phyloP scores from a whole-genome alignment of 2,329 filamentous ascomycete genomes.

The Zopfia rhizophila region DNA sequence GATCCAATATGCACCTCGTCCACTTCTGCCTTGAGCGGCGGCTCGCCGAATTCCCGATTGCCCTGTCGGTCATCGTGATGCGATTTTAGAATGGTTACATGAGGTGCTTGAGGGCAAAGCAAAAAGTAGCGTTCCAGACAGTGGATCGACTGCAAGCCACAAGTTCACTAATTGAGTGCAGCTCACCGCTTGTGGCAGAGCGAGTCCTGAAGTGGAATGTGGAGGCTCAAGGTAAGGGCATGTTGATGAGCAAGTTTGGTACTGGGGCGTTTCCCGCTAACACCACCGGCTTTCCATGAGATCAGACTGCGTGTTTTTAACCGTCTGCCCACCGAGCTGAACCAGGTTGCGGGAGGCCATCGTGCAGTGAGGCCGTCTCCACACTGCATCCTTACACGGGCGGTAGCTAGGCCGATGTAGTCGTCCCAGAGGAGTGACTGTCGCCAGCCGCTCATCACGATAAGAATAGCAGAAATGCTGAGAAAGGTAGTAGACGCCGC shows the following conservation, averaged over 20 bases:
- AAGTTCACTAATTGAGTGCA: slow-evolving; percentile 20
- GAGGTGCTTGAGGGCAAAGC: slow-evolving; percentile 26
- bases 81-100: slow-evolving; percentile 39
- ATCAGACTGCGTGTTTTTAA: slow-evolving; percentile 48
- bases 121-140: slow-evolving; percentile 26
- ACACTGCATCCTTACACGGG: slow-evolving; percentile 31
- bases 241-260: slow-evolving; percentile 20
- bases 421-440: slow-evolving; percentile 28
- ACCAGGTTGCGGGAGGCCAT: slow-evolving; percentile 37
- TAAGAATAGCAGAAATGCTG: slow-evolving; percentile 13
- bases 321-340: slow-evolving; percentile 35
- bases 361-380: slow-evolving; percentile 26
- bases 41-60: slow-evolving; percentile 26
- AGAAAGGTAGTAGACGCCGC: slow-evolving; percentile 14
- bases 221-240: slow-evolving; percentile 30
- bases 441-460: slow-evolving; percentile 19
- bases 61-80: slow-evolving; percentile 14
- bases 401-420: slow-evolving; percentile 32
- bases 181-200: slow-evolving; percentile 29
- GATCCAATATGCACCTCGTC: slow-evolving; percentile 6
- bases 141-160: slow-evolving; percentile 35
- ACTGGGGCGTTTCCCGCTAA: slow-evolving; percentile 30
- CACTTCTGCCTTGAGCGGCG: slow-evolving; percentile 17
- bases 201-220: slow-evolving; percentile 28
- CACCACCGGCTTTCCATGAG: slow-evolving; percentile 33